These are phyloP conservation scores for Pouteria campechiana DNA, from an alignment of 179 eudicot genomes.

Conservation along the genomic window DNA sequence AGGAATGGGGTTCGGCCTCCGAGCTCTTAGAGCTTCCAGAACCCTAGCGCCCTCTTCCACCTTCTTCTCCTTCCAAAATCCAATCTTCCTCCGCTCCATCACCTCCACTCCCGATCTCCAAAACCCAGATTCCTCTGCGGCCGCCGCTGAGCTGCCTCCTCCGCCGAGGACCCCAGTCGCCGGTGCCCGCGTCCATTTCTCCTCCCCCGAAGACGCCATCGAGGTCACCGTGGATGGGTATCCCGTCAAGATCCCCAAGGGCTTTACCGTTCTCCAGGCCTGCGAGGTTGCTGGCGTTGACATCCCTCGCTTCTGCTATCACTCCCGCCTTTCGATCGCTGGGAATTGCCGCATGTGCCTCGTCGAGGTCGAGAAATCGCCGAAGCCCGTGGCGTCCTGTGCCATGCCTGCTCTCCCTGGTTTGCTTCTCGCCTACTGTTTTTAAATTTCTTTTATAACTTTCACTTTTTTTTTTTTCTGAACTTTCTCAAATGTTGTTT, in stretches of 20 bases:
- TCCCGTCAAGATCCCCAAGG: constrained; percentile 85
- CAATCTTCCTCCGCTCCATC: constrained; percentile 28
- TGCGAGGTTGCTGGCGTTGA: constrained; percentile 93
- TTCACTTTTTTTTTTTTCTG: neutral
- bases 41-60: constrained; percentile 24
- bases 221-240: constrained; percentile 94
- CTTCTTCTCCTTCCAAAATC: constrained; percentile 4
- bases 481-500: neutral
- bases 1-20: constrained; percentile 24
- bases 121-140: constrained; percentile 47
- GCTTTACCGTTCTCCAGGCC: constrained; percentile 89
- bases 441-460: neutral
- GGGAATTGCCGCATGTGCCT: constrained; percentile 97
- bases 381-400: constrained; percentile 97
- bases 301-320: constrained; percentile 85
- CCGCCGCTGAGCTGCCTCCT: constrained; percentile 14
- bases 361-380: constrained; percentile 94
- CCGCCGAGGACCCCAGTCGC: constrained; percentile 48
- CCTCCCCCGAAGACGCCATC: constrained; percentile 78
- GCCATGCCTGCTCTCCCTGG: constrained; percentile 99
- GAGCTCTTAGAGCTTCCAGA: constrained; percentile 29
- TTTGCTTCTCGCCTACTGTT: constrained; percentile 1
- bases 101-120: constrained; percentile 58
- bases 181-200: constrained; percentile 71
- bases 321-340: constrained; percentile 73